Conservation (phyloP, 495 filamentous ascomycete species). For the Penicillium steckii region DNA sequence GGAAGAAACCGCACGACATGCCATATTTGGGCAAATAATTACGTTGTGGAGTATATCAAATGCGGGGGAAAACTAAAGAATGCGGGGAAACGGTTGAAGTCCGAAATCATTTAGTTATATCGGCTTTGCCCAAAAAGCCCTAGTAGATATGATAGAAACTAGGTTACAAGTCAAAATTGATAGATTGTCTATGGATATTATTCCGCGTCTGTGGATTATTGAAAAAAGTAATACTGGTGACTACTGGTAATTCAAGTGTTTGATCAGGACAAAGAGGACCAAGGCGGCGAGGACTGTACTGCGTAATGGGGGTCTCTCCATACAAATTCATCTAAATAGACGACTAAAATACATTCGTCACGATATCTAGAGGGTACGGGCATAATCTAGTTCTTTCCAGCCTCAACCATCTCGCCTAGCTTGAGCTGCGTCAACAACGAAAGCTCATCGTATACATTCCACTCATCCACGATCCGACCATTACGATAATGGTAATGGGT, state of each 20-base stretch:
- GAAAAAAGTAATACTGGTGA: too few relatives aligned
- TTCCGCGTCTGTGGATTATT: too few relatives aligned
- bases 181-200: too few relatives aligned
- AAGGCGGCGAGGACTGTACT: too few relatives aligned
- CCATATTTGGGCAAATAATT: not conserved
- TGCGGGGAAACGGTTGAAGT: not conserved
- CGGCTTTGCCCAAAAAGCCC: not conserved
- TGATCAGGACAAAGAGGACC: too few relatives aligned
- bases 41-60: not conserved
- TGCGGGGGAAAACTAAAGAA: not conserved
- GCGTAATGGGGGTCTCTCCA: too few relatives aligned
- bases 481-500: conserved; percentile 5
- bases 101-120: not conserved
- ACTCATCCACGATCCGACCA: conserved; percentile 3
- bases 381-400: not conserved
- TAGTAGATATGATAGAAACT: too few relatives aligned
- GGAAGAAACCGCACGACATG: not conserved
- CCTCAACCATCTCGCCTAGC: conserved; percentile 2
- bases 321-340: too few relatives aligned
- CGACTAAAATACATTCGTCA: too few relatives aligned
- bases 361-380: not conserved
- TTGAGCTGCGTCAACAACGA: conserved; percentile 2
- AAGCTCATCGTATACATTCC: conserved; percentile 7
- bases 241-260: too few relatives aligned
- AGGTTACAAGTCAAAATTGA: too few relatives aligned